Percentiles rank a stretch among this genome's conserved stretches.
These are phyloP conservation scores for Pestalotiopsis sp. DNA, from an alignment of 2,329 filamentous ascomycete species.

Conservation along the genomic window DNA sequence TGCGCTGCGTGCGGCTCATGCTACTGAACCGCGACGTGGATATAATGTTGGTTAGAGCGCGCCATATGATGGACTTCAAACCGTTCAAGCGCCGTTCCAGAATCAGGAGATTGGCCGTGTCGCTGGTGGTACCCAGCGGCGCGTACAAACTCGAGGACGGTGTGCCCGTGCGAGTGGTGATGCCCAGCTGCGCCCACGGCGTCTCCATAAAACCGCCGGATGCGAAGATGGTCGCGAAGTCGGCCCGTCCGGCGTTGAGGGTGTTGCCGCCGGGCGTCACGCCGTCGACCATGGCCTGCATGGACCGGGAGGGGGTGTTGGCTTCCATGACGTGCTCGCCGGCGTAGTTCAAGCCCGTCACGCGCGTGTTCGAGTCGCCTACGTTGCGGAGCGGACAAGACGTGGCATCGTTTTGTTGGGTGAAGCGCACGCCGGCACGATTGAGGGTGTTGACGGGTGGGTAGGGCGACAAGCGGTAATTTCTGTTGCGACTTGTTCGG, in stretches of 20 bases:
- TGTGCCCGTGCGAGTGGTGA: neutral
- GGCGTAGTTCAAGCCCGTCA: neutral
- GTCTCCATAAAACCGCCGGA: neutral
- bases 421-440: neutral
- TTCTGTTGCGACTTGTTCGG: neutral
- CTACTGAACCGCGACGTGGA: neutral
- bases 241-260: neutral
- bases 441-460: neutral
- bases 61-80: neutral
- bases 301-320: neutral
- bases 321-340: neutral
- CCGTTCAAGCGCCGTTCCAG: neutral
- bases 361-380: neutral
- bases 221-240: neutral
- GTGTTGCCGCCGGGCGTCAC: neutral
- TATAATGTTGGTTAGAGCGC: neutral
- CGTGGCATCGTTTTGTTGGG: neutral
- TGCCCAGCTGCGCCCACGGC: neutral
- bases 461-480: neutral
- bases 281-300: neutral
- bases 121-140: neutral
- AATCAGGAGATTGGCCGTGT: neutral
- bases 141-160: neutral
- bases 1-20: neutral
- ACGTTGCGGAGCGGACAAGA: neutral